Evolutionary conservation across 768 basidiomycete species (phyloP).

Genomic region (Cyathus striatus): DNA sequence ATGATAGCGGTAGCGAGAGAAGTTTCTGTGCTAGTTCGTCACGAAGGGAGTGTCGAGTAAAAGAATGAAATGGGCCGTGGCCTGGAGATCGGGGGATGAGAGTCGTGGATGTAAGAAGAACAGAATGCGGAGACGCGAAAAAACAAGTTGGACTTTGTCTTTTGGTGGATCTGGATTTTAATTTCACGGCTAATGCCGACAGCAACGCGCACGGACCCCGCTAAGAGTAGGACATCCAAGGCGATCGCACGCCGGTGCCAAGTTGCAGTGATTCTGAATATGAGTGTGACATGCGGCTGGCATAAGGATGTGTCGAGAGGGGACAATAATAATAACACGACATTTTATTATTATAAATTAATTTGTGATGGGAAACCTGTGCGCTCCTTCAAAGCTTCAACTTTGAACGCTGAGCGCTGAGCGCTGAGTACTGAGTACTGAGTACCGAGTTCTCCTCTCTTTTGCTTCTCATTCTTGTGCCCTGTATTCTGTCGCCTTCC

Average conservation of each 20-base stretch:
- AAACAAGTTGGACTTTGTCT: not conserved
- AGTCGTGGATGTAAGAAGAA: not conserved
- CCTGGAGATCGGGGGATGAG: not conserved
- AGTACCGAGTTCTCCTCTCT: too few relatives aligned
- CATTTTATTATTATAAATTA: too few relatives aligned
- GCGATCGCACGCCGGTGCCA: not conserved
- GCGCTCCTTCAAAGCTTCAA: too few relatives aligned
- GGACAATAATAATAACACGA: too few relatives aligned
- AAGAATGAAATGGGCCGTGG: conserved; percentile 7
- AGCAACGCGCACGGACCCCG: conserved; percentile 7
- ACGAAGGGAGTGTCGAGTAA: conserved; percentile 8
- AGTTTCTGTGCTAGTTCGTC: conserved; percentile 2
- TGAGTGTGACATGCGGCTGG: too few relatives aligned
- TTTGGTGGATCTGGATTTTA: conserved; percentile 1
- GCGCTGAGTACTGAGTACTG: too few relatives aligned
- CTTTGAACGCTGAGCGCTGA: too few relatives aligned
- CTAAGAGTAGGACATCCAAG: not conserved
- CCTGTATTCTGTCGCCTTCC: too few relatives aligned
- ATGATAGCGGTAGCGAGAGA: conserved; percentile 22
- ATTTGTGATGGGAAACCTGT: too few relatives aligned
- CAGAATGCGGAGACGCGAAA: not conserved
- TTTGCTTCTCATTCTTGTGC: too few relatives aligned
- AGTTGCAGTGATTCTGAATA: not conserved
- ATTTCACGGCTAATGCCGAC: conserved; percentile 6
- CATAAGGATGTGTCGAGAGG: too few relatives aligned